Evolutionary conservation across 257 asterid species (phyloP).

Genomic region (Phtheirospermum japonicum): DNA sequence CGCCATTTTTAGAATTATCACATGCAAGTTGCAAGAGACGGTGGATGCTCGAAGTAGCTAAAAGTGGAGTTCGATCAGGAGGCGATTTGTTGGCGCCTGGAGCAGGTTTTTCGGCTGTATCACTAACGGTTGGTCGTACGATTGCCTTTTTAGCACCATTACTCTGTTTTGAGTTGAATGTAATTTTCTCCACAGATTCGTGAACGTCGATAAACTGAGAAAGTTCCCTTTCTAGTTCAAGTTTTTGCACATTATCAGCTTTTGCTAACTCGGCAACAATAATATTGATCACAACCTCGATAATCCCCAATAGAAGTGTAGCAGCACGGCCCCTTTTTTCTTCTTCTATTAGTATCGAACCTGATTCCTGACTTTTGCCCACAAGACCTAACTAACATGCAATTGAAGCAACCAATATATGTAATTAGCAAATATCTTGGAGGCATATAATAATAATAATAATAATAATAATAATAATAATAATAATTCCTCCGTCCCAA

Average conservation of each 20-base stretch:
- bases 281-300: constrained; percentile 65
- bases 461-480: no score
- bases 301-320: constrained; percentile 53
- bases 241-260: constrained; percentile 46
- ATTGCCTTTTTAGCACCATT: constrained; percentile 40
- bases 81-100: constrained; percentile 37
- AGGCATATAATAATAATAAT: no score
- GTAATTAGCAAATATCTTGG: background rate
- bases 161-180: constrained; percentile 38
- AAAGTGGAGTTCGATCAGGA: constrained; percentile 62
- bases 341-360: constrained; percentile 45
- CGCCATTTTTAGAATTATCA: constrained; percentile 33
- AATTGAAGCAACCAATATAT: constrained; percentile 28
- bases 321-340: constrained; percentile 53
- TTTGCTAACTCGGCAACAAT: constrained; percentile 57
- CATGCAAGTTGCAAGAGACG: constrained; percentile 48
- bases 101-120: constrained; percentile 42
- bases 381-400: constrained; percentile 60
- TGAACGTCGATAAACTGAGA: constrained; percentile 55
- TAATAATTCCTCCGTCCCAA: no score
- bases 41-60: constrained; percentile 61
- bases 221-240: constrained; percentile 63
- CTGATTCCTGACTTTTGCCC: constrained; percentile 45
- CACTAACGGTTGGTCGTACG: constrained; percentile 42
- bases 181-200: constrained; percentile 42